Evolutionary conservation across 371 early-diverging fungal species (phyloP).

Genomic region (Mortierella sp.): DNA sequence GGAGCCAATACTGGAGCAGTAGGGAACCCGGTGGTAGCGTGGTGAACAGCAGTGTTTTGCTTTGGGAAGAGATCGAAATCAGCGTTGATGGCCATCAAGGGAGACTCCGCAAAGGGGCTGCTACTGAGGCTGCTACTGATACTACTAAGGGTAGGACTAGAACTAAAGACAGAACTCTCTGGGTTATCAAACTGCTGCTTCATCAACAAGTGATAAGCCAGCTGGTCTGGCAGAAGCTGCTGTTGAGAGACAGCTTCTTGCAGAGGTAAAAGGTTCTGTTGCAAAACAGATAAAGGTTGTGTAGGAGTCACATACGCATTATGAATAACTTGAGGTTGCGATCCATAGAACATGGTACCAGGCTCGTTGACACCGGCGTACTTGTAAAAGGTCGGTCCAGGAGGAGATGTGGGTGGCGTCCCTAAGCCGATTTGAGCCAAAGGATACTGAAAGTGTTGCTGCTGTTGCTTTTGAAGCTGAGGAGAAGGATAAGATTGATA

Average conservation of each 20-base stretch:
- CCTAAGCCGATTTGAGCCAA: conserved; percentile 36
- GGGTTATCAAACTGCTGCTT: conserved; percentile 46
- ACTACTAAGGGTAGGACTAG: conserved; percentile 41
- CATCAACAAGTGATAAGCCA: conserved; percentile 39
- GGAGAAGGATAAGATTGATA: conserved; percentile 15
- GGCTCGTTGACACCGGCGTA: conserved; percentile 21
- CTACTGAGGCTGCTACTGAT: conserved; percentile 42
- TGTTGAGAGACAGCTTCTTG: conserved; percentile 4
- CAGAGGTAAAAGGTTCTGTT: conserved; percentile 10
- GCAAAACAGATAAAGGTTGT: conserved; percentile 16
- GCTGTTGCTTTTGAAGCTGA: conserved; percentile 40
- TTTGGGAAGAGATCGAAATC: conserved; percentile 54
- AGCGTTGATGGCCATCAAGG: conserved; percentile 25
- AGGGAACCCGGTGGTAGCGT: conserved; percentile 24
- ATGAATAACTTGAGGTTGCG: conserved; percentile 34
- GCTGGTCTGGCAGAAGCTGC: conserved; percentile 34
- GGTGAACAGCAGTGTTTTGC: conserved; percentile 4
- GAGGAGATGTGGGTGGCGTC: conserved; percentile 51
- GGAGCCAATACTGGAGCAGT: conserved; percentile 47
- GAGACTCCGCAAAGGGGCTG: conserved; percentile 41
- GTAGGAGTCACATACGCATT: conserved; percentile 38
- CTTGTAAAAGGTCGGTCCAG: conserved; percentile 37
- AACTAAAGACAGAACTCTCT: conserved; percentile 49
- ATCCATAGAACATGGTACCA: conserved; percentile 29
- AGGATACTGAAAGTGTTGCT: conserved; percentile 18